A percentile compares a stretch with the other conserved stretches of the same genome.
Evolutionary conservation across 2,329 filamentous ascomycete species (phyloP).

Genomic region (Colletotrichum neosansevieriae): DNA sequence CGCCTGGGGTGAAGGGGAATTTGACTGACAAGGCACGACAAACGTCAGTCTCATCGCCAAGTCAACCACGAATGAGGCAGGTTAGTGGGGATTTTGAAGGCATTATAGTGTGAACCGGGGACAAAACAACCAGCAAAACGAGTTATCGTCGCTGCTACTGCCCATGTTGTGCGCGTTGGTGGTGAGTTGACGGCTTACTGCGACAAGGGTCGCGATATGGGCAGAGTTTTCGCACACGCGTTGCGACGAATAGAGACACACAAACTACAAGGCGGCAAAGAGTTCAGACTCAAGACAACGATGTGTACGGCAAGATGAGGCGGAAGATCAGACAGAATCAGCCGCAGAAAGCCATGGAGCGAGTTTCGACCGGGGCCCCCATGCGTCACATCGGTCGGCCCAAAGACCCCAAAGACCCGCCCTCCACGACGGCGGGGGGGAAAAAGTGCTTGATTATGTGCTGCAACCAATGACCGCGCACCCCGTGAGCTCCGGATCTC

Average conservation of each 20-base stretch:
- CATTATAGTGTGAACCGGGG: neutral
- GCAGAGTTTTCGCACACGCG: constrained; percentile 12
- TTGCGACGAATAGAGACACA: constrained; percentile 1
- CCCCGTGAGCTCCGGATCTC: constrained; percentile 3
- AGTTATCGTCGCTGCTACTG: neutral
- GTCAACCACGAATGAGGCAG: constrained; percentile 6
- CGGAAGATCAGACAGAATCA: constrained; percentile 39
- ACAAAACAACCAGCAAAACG: neutral
- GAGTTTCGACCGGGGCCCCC: constrained; percentile 33
- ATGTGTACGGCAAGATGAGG: constrained; percentile 26
- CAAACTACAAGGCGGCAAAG: neutral
- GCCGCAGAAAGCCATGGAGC: constrained; percentile 33
- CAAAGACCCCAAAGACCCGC: neutral
- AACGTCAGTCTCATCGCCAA: neutral
- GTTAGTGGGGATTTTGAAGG: neutral
- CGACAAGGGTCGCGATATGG: constrained; percentile 9
- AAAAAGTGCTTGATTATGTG: constrained; percentile 24
- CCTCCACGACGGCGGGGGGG: neutral
- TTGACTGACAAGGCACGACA: neutral
- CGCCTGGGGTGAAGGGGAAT: neutral
- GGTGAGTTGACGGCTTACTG: neutral
- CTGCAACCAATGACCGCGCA: constrained; percentile 15
- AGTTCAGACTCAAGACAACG: constrained; percentile 5
- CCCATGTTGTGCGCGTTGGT: neutral
- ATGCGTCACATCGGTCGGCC: constrained; percentile 22